phyloP scores from a whole-genome alignment of 2,329 filamentous ascomycete genomes.

The Fusarium sp. region DNA sequence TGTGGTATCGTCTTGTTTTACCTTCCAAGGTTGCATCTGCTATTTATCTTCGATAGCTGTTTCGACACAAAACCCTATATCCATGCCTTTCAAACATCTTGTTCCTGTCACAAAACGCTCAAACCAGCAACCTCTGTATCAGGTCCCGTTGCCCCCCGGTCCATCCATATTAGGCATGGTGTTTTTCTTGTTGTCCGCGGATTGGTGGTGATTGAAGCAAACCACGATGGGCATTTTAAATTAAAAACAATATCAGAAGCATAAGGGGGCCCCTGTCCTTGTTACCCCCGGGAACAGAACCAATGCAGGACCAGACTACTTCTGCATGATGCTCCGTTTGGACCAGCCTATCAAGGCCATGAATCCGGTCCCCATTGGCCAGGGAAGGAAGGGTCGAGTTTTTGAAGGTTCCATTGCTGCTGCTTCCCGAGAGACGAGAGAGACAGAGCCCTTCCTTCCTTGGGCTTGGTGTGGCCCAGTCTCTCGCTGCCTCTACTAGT shows the following conservation, averaged over 20 bases:
- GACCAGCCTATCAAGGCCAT: conserved; percentile 27
- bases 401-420: conserved; percentile 5
- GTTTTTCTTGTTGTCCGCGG: not conserved
- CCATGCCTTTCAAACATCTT: conserved; percentile 1
- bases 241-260: conserved; percentile 27
- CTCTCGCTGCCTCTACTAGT: not conserved
- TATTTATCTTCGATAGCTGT: not conserved
- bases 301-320: conserved; percentile 5
- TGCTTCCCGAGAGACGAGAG: conserved; percentile 16
- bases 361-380: conserved; percentile 23
- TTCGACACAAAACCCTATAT: conserved; percentile 12
- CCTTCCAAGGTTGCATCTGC: not conserved
- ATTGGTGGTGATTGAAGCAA: conserved; percentile 32
- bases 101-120: conserved; percentile 6
- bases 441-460: conserved; percentile 22
- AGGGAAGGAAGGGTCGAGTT: conserved; percentile 13
- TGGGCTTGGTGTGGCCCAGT: conserved; percentile 14
- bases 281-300: not conserved
- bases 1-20: not conserved
- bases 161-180: conserved; percentile 25
- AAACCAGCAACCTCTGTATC: not conserved
- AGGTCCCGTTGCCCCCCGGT: conserved; percentile 7
- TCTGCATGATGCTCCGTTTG: conserved; percentile 20
- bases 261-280: conserved; percentile 20
- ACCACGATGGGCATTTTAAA: conserved; percentile 24